Evolutionary conservation across 192 early-diverging fungal genomes (phyloP).

Genomic region (Backusella westeae): DNA sequence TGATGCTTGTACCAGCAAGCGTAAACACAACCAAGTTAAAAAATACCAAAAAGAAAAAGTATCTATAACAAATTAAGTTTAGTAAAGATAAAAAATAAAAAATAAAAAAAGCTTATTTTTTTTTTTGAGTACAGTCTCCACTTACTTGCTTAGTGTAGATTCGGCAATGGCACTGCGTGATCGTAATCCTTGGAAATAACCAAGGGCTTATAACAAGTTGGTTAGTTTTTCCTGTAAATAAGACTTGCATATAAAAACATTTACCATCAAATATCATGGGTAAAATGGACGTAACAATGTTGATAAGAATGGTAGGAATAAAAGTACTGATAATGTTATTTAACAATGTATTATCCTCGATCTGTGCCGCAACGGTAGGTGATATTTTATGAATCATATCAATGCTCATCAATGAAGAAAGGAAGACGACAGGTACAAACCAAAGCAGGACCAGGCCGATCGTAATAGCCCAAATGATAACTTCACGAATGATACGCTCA

Average conservation of each 20-base stretch:
- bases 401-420: conserved; percentile 65
- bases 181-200: conserved; percentile 30
- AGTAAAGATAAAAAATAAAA: not conserved
- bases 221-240: not conserved
- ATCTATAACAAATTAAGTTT: conserved; percentile 18
- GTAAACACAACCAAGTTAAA: conserved; percentile 76
- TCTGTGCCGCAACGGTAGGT: conserved; percentile 47
- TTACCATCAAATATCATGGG: conserved; percentile 63
- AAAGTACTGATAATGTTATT: conserved; percentile 60
- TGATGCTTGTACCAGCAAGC: conserved; percentile 57
- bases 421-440: conserved; percentile 59
- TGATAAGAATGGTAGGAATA: conserved; percentile 65
- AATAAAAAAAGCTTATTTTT: not conserved
- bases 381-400: conserved; percentile 51
- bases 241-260: not conserved
- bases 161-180: conserved; percentile 32
- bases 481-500: conserved; percentile 47
- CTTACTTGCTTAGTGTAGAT: conserved; percentile 30
- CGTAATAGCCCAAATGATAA: conserved; percentile 51
- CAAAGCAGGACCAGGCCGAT: conserved; percentile 69
- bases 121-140: not conserved
- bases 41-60: conserved; percentile 72
- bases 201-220: conserved; percentile 13
- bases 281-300: conserved; percentile 62
- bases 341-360: conserved; percentile 43